Evolutionary conservation across 257 asterid genomes (phyloP), one percentile per base, ranked within the genome.

Genomic region (Nemophila menziesii): DNA sequence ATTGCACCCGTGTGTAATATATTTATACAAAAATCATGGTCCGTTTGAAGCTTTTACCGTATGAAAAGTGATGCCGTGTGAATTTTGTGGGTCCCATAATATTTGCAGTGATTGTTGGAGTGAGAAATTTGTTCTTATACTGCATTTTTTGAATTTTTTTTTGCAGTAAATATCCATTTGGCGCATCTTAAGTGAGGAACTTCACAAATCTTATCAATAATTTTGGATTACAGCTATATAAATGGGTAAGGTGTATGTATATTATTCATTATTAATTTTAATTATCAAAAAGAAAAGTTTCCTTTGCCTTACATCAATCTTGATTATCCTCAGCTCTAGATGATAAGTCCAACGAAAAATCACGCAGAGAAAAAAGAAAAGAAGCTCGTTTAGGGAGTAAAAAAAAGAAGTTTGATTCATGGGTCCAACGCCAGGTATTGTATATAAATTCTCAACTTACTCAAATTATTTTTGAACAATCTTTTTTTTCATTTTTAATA

Each of bases 301-400:
- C 7, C 9, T 29, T 29, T 29, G 2, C 9, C 36, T 29, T 29
- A 5, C 36, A n/a, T n/a, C n/a, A n/a, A 29, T 29, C 36, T 4
- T 33, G 16, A 39, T 52, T 38, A 13, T 13, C 8, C 17, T 33
- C 41, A 41, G 46, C 26, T 58, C 44, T 65, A 61, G 83, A 68
- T 14, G 69, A 49, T 12, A 60, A 12, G n/a, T 5, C 51, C 2
- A 51, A 39, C 17, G 69, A 42, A 1, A 69, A 55, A 52, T 60
- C 75, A 33, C 85, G 93, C 36, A 74, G 57, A 51, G 82, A 82
- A 44, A 60, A 58, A 39, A 54, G 93, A 49, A 86, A 73, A 58
- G 85, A 79, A 77, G 80, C 80, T 15, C 79, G 92, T 15, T 37
- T 55, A 16, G 67, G 49, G 16, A 68, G 67, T 63, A 77, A 61